These are phyloP conservation scores for Candida sp. DNA, from an alignment of 1,139 yeast genomes.

Conservation along the genomic window DNA sequence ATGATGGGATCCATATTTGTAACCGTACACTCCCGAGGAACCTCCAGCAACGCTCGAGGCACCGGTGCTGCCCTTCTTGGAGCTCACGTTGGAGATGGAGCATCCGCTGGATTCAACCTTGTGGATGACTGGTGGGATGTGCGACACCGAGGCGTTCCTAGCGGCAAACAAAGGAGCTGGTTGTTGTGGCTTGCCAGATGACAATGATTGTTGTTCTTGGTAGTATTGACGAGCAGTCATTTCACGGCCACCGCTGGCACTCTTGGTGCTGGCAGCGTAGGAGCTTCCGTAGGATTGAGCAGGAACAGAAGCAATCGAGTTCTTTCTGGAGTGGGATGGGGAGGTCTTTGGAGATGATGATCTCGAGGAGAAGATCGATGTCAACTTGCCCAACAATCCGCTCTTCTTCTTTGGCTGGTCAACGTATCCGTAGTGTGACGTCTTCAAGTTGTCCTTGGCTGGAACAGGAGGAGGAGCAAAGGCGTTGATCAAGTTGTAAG, in stretches of 20 bases:
- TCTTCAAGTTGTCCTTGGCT: conserved; percentile 3
- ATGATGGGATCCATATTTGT: conserved; percentile 16
- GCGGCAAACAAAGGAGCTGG: conserved; percentile 11
- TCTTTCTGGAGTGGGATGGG: conserved; percentile 8
- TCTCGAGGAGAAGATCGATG: conserved; percentile 25
- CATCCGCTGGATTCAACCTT: conserved; percentile 6
- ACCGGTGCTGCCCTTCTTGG: background rate
- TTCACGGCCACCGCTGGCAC: background rate
- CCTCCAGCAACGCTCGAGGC: conserved; percentile 1
- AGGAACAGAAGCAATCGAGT: conserved; percentile 10
- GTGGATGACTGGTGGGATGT: conserved; percentile 7
- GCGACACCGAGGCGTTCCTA: background rate
- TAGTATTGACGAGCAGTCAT: conserved; percentile 1
- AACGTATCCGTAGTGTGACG: background rate
- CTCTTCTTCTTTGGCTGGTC: conserved; percentile 24
- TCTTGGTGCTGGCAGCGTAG: conserved; percentile 9
- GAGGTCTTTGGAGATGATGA: conserved; percentile 7
- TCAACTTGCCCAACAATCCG: conserved; percentile 31
- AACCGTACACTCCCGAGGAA: conserved; percentile 1
- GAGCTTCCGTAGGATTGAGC: conserved; percentile 16
- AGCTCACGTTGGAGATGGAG: background rate
- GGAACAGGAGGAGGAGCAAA: conserved; percentile 14
- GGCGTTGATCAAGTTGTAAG: conserved; percentile 23
- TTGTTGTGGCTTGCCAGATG: background rate
- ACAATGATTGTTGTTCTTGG: background rate